Conservation (phyloP, 2,329 filamentous ascomycete genomes). For the Catunica adiposa region DNA sequence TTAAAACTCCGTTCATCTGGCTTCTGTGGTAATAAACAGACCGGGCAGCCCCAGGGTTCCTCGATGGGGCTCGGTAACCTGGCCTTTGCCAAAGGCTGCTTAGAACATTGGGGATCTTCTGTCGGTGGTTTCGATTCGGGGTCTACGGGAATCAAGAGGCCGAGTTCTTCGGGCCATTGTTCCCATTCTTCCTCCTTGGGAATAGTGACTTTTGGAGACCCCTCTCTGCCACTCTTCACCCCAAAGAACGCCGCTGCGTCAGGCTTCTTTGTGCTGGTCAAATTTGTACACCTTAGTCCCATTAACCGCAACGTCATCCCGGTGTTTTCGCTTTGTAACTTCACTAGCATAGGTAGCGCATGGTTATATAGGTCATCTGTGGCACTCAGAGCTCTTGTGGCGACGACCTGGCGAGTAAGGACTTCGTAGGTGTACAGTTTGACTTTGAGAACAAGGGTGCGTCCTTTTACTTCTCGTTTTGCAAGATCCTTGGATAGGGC, state of each 20-base stretch:
- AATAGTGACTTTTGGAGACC: background rate
- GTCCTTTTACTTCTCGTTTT: slow-evolving; percentile 66
- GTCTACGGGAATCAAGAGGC: slow-evolving; percentile 13
- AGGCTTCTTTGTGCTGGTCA: slow-evolving; percentile 70
- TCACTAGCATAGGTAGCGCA: slow-evolving; percentile 65
- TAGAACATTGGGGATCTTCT: no score
- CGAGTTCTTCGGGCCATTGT: slow-evolving; percentile 48
- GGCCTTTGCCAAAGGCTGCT: no score
- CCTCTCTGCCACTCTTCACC: slow-evolving; percentile 22
- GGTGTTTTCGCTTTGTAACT: slow-evolving; percentile 69
- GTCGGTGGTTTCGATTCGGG: background rate
- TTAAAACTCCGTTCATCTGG: slow-evolving; percentile 70
- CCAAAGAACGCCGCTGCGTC: slow-evolving; percentile 70
- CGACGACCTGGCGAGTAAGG: slow-evolving; percentile 61
- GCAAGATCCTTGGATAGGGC: slow-evolving; percentile 76
- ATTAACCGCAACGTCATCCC: slow-evolving; percentile 67
- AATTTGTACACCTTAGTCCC: slow-evolving; percentile 73
- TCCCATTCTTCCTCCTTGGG: slow-evolving; percentile 39
- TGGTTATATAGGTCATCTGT: slow-evolving; percentile 75
- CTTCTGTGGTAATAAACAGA: slow-evolving; percentile 61
- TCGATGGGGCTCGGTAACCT: background rate
- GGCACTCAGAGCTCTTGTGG: slow-evolving; percentile 52
- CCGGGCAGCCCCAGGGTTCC: slow-evolving; percentile 69
- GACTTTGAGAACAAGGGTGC: slow-evolving; percentile 81
- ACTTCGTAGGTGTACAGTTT: slow-evolving; percentile 93